These are phyloP conservation scores for Candida boleticola DNA, from an alignment of 805 yeast species.

Conservation along the genomic window DNA sequence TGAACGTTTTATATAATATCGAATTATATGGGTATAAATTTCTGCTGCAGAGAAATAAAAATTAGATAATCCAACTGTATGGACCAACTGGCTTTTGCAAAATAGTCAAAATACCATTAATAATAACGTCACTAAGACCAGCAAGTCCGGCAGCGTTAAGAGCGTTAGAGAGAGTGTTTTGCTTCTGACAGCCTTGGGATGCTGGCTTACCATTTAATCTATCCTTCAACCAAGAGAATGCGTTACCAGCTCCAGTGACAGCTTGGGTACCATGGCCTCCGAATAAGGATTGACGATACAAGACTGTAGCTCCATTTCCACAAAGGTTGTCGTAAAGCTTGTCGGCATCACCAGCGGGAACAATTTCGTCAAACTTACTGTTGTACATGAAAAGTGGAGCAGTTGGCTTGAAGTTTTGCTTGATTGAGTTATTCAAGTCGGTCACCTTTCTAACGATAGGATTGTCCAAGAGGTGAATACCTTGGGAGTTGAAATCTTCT, in stretches of 20 bases:
- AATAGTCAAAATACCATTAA: background rate
- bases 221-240: constrained; percentile 18
- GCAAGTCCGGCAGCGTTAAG: background rate
- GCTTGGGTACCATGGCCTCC: constrained; percentile 22
- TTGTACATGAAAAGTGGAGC: constrained; percentile 14
- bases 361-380: constrained; percentile 11
- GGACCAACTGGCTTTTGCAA: background rate
- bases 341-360: constrained; percentile 10
- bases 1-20: too few relatives aligned
- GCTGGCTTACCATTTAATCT: constrained; percentile 16
- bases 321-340: background rate
- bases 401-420: constrained; percentile 8
- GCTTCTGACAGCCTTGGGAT: constrained; percentile 15
- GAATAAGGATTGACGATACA: constrained; percentile 1
- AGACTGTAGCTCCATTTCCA: background rate
- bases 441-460: constrained; percentile 5
- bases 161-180: background rate
- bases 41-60: too few relatives aligned
- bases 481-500: background rate
- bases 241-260: constrained; percentile 13
- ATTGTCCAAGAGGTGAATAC: background rate
- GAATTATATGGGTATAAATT: too few relatives aligned
- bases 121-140: background rate
- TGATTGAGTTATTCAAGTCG: background rate
- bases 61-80: background rate